Percentiles rank a stretch among this genome's conserved stretches.
Conservation (phyloP, 2,329 filamentous ascomycete genomes). For the Talaromyces sp. region DNA sequence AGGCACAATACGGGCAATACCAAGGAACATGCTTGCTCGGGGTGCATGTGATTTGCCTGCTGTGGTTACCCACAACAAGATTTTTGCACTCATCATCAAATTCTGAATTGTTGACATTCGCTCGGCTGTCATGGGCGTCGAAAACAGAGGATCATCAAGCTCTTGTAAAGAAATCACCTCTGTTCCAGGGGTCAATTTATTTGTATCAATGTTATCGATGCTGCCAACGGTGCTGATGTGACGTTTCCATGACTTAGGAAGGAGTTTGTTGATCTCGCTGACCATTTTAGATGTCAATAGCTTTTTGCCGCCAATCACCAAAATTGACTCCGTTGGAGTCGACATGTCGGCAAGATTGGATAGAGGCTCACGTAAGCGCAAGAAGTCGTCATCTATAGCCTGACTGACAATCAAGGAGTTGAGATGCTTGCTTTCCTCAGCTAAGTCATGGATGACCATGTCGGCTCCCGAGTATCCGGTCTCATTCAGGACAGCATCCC, state of each 20-base stretch:
- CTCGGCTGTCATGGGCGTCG: not conserved
- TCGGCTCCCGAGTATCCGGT: conserved; percentile 7
- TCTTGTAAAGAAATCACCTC: conserved; percentile 2
- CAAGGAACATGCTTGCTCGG: conserved; percentile 3
- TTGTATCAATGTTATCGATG: not conserved
- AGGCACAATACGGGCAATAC: conserved; percentile 2
- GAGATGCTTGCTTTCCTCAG: conserved; percentile 1
- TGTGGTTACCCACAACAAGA: conserved; percentile 9
- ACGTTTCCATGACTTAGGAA: not conserved
- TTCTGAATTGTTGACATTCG: not conserved
- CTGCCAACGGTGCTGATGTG: not conserved
- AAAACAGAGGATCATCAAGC: not conserved
- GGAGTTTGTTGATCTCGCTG: not conserved
- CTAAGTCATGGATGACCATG: not conserved
- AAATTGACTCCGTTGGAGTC: not conserved
- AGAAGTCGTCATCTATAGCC: conserved; percentile 5
- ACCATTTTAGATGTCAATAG: not conserved
- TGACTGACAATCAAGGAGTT: conserved; percentile 5
- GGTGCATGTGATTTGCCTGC: not conserved
- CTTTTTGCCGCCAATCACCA: not conserved
- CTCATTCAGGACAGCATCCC: not conserved
- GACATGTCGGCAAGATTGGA: not conserved
- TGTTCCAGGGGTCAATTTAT: not conserved
- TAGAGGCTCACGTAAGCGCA: conserved; percentile 1
- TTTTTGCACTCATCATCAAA: not conserved